Conservation (phyloP, 371 early-diverging fungal genomes). For the Mortierella sp. region DNA sequence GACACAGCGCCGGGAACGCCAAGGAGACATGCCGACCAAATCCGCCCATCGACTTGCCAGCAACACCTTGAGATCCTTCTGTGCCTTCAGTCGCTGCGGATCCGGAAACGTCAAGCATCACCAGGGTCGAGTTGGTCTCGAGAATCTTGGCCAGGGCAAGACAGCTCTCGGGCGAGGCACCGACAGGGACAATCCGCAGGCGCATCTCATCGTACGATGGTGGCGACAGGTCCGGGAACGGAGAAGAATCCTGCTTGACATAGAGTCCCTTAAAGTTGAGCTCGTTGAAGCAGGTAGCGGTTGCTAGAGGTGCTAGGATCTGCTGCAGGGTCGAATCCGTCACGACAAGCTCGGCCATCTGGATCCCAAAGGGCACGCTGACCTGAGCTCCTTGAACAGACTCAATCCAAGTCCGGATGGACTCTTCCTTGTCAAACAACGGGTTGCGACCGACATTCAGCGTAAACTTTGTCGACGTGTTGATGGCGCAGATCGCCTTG, state of each 20-base stretch:
- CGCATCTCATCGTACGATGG: constrained; percentile 29
- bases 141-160: constrained; percentile 23
- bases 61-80: no score
- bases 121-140: constrained; percentile 19
- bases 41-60: constrained; percentile 29
- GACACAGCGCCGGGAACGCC: constrained; percentile 29
- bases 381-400: constrained; percentile 3
- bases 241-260: constrained; percentile 3
- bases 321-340: constrained; percentile 21
- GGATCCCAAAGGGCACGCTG: constrained; percentile 34
- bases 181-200: constrained; percentile 3
- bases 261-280: constrained; percentile 38
- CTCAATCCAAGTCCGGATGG: constrained; percentile 23
- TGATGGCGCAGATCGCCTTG: constrained; percentile 28
- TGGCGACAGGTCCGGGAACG: constrained; percentile 5
- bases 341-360: constrained; percentile 26
- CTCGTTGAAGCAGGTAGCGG: constrained; percentile 38
- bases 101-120: constrained; percentile 43
- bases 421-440: constrained; percentile 31
- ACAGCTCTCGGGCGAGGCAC: constrained; percentile 38
- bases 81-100: no score
- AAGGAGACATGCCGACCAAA: constrained; percentile 22
- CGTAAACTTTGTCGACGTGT: constrained; percentile 39
- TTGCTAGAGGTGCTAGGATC: constrained; percentile 27
- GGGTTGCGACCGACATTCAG: constrained; percentile 33